phyloP scores from a whole-genome alignment of 1,284 basidiomycete species.

The Wallemia hederae region DNA sequence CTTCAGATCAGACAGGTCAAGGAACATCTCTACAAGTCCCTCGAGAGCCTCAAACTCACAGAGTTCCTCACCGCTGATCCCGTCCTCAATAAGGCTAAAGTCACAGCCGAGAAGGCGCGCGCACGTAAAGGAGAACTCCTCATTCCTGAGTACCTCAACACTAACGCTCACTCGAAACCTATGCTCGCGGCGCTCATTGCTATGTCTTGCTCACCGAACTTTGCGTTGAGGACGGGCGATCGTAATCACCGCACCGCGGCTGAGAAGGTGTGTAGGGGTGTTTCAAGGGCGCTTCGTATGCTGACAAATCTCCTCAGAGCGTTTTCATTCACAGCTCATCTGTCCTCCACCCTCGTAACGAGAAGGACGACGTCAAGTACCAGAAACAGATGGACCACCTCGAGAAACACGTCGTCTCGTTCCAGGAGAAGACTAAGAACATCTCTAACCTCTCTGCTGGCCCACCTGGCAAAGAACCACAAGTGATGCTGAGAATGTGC shows the following conservation, averaged over 20 bases:
- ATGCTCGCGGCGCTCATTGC: slow-evolving; percentile 64
- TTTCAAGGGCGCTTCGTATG: background rate
- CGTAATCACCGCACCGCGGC: slow-evolving; percentile 44
- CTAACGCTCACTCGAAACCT: slow-evolving; percentile 43
- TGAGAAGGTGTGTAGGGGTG: slow-evolving; percentile 40
- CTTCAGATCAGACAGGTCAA: slow-evolving; percentile 61
- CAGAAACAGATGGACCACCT: slow-evolving; percentile 18
- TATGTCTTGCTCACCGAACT: slow-evolving; percentile 72
- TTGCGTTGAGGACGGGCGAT: slow-evolving; percentile 50
- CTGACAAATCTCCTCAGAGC: background rate
- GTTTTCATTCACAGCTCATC: slow-evolving; percentile 45
- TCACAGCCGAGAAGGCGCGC: slow-evolving; percentile 5
- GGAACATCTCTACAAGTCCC: slow-evolving; percentile 41
- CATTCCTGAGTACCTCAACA: slow-evolving; percentile 39
- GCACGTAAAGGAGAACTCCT: slow-evolving; percentile 8
- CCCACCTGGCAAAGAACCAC: slow-evolving; percentile 19
- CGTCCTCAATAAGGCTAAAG: slow-evolving; percentile 8
- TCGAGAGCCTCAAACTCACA: slow-evolving; percentile 55
- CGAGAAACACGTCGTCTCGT: slow-evolving; percentile 59
- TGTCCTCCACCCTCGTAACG: slow-evolving; percentile 47
- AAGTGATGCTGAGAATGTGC: slow-evolving; percentile 47
- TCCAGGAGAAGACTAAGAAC: slow-evolving; percentile 57
- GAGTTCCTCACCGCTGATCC: slow-evolving; percentile 38
- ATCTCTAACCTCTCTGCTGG: slow-evolving; percentile 20
- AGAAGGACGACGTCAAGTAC: slow-evolving; percentile 21